Percentiles rank a stretch among this genome's conserved stretches.
Evolutionary conservation across 2,329 filamentous ascomycete genomes (phyloP).

Genomic region (Nakataea oryzae): DNA sequence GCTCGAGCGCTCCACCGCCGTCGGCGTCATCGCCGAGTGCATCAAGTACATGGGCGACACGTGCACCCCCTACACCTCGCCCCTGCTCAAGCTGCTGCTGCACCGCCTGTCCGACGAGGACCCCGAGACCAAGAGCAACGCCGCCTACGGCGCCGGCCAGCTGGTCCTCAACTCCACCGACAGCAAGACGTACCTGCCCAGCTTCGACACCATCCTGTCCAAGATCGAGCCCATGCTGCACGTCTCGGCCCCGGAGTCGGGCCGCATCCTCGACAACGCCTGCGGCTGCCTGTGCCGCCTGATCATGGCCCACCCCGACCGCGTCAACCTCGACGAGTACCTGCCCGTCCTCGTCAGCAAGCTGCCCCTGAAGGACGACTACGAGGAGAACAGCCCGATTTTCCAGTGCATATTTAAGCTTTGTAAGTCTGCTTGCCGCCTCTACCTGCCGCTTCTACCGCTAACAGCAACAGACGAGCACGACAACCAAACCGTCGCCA

Average conservation of each 20-base stretch:
- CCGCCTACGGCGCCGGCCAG: constrained; percentile 81
- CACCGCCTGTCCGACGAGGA: constrained; percentile 87
- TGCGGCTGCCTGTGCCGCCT: constrained; percentile 85
- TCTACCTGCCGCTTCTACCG: neutral
- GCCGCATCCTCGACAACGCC: constrained; percentile 79
- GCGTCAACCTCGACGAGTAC: constrained; percentile 69
- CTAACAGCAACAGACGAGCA: constrained; percentile 42
- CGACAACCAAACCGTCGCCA: constrained; percentile 58
- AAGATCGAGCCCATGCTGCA: constrained; percentile 76
- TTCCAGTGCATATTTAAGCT: constrained; percentile 84
- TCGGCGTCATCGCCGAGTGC: constrained; percentile 87
- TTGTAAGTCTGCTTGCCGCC: constrained; percentile 44
- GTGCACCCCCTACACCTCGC: constrained; percentile 72
- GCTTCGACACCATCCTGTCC: constrained; percentile 66
- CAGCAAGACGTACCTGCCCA: constrained; percentile 60
- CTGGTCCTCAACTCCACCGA: constrained; percentile 75
- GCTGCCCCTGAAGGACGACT: constrained; percentile 85
- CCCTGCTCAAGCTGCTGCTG: constrained; percentile 68
- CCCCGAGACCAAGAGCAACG: constrained; percentile 86
- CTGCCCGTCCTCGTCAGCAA: constrained; percentile 70
- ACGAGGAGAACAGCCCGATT: constrained; percentile 90
- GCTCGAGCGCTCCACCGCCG: constrained; percentile 78
- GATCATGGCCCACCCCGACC: constrained; percentile 81
- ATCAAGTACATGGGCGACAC: constrained; percentile 71
- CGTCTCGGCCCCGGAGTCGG: neutral